A percentile compares a stretch with the other conserved stretches of the same genome.
phyloP scores from a whole-genome alignment of 768 basidiomycete species.

The Bullera alba region DNA sequence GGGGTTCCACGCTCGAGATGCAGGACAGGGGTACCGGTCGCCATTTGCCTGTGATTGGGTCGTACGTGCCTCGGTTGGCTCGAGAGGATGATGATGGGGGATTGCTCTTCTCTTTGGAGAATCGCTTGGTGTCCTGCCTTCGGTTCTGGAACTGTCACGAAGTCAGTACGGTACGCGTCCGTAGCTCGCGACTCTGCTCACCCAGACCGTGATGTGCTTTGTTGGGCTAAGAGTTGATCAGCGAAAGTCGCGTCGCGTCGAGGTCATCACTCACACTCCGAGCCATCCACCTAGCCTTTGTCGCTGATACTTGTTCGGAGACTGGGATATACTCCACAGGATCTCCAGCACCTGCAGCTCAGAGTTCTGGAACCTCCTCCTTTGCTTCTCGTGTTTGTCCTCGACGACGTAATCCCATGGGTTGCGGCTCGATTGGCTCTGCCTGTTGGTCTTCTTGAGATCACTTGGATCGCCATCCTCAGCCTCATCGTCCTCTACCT shows the following conservation, averaged over 20 bases:
- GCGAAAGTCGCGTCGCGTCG: neutral
- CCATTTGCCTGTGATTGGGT: slow-evolving; percentile 28
- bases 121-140: slow-evolving; percentile 23
- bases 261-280: slow-evolving; percentile 11
- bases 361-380: slow-evolving; percentile 16
- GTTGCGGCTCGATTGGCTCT: slow-evolving; percentile 12
- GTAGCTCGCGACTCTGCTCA: slow-evolving; percentile 1
- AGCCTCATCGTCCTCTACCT: neutral
- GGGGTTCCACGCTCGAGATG: slow-evolving; percentile 17
- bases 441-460: neutral
- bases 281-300: slow-evolving; percentile 29
- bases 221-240: slow-evolving; percentile 3
- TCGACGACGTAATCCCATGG: slow-evolving; percentile 23
- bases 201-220: slow-evolving; percentile 29
- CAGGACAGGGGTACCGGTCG: slow-evolving; percentile 17
- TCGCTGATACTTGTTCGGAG: slow-evolving; percentile 22
- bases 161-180: neutral
- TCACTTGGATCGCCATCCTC: neutral
- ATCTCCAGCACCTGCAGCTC: slow-evolving; percentile 24
- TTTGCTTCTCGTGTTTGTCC: slow-evolving; percentile 12
- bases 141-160: slow-evolving; percentile 24
- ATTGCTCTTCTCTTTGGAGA: slow-evolving; percentile 2
- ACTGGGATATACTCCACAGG: slow-evolving; percentile 18
- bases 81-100: neutral
- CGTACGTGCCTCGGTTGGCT: slow-evolving; percentile 19